A percentile compares a stretch with the other conserved stretches of the same genome.
These are phyloP conservation scores for Immersiporthe knoxdaviesiana DNA, from an alignment of 2,329 filamentous ascomycete genomes.

Conservation along the genomic window DNA sequence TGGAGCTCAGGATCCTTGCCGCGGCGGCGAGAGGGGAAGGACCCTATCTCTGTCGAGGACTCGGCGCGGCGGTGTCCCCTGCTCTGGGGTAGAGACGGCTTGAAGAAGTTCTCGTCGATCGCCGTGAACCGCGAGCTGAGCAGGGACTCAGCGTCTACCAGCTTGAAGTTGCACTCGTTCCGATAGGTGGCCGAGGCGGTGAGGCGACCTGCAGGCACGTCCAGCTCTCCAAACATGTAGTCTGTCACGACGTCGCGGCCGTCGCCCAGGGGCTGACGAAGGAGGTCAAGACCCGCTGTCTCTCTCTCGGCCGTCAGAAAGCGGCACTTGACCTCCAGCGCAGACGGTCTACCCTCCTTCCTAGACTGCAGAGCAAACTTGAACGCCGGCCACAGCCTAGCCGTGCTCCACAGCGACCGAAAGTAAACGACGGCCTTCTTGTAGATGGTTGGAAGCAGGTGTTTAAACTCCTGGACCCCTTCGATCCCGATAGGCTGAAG, in stretches of 20 bases:
- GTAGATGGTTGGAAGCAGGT: slow-evolving; percentile 81
- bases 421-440: slow-evolving; percentile 97
- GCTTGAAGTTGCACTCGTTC: slow-evolving; percentile 84
- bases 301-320: slow-evolving; percentile 66
- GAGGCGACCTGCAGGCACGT: slow-evolving; percentile 84
- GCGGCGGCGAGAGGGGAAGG: slow-evolving; percentile 69
- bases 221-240: slow-evolving; percentile 80
- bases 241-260: slow-evolving; percentile 69
- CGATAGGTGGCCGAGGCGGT: slow-evolving; percentile 83
- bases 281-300: slow-evolving; percentile 64
- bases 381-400: slow-evolving; percentile 83
- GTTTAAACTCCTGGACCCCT: slow-evolving; percentile 60
- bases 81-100: slow-evolving; percentile 71
- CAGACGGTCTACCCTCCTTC: slow-evolving; percentile 69
- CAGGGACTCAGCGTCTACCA: slow-evolving; percentile 89
- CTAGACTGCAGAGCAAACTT: slow-evolving; percentile 76
- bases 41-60: slow-evolving; percentile 64
- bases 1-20: slow-evolving; percentile 43
- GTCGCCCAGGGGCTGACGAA: slow-evolving; percentile 72
- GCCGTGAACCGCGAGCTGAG: slow-evolving; percentile 93
- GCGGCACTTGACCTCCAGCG: slow-evolving; percentile 78
- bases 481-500: slow-evolving; percentile 65
- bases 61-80: slow-evolving; percentile 43
- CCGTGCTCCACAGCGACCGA: slow-evolving; percentile 80
- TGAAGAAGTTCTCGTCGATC: slow-evolving; percentile 84